Percentiles rank a stretch among this genome's conserved stretches.
These are phyloP conservation scores for Cryphonectria parasitica DNA, from an alignment of 2,329 filamentous ascomycete species.

Conservation along the genomic window DNA sequence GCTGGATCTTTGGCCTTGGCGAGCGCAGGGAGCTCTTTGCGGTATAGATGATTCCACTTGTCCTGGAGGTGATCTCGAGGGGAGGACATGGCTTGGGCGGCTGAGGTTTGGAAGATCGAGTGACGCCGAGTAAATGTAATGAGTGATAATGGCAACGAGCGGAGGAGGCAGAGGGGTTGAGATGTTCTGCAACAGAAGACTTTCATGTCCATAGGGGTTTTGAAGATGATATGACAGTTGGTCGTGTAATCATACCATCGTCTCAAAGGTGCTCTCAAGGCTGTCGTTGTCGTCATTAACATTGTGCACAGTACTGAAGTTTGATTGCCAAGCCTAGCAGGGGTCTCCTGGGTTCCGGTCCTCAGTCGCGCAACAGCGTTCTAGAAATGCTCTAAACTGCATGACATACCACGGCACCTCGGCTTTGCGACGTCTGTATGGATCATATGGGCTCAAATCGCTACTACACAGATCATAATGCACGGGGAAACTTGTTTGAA, in stretches of 20 bases:
- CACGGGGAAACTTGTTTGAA: neutral
- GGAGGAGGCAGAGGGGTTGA: neutral
- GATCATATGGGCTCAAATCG: no score
- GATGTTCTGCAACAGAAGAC: neutral
- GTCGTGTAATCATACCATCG: neutral
- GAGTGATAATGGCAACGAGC: neutral
- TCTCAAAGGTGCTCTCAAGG: neutral
- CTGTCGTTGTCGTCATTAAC: neutral
- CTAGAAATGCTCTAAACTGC: neutral
- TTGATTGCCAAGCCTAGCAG: neutral
- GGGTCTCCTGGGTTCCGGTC: neutral
- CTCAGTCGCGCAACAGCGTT: neutral
- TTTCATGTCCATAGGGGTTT: neutral
- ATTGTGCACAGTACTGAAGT: neutral
- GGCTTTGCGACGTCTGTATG: no score
- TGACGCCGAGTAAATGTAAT: neutral
- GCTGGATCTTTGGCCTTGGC: slow-evolving; percentile 21
- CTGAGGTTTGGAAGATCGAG: neutral
- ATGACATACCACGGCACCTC: no score
- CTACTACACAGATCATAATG: no score
- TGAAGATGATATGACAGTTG: neutral
- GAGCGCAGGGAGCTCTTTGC: slow-evolving; percentile 11
- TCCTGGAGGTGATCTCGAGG: slow-evolving; percentile 11
- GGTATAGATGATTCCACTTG: slow-evolving; percentile 19
- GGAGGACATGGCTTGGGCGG: slow-evolving; percentile 1